Evolutionary conservation across 257 asterid genomes (phyloP).

Genomic region (Solanum clarkiae): DNA sequence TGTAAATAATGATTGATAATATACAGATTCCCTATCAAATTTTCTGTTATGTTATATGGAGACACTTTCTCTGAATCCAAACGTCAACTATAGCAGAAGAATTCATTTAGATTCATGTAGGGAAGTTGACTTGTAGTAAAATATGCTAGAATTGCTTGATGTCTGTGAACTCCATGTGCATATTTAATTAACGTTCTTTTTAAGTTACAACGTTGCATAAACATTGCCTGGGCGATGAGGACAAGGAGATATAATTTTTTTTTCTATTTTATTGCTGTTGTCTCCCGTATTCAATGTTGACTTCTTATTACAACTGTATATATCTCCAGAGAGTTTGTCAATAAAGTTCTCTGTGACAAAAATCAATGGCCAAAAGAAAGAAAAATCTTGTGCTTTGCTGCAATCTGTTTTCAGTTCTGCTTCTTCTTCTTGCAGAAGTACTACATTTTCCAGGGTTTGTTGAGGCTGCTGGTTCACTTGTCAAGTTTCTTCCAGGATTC

Average conservation of each 20-base stretch:
- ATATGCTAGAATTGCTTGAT: not conserved
- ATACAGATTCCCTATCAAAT: not conserved
- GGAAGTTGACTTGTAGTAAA: not conserved
- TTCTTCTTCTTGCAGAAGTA: not conserved
- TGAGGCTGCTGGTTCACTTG: not conserved
- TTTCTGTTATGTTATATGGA: not conserved
- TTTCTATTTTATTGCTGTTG: not conserved
- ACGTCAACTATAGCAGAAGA: not conserved
- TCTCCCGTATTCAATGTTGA: not conserved
- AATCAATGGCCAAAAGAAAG: not conserved
- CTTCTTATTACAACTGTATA: not conserved
- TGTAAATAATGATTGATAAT: too few species aligned
- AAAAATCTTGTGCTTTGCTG: not conserved
- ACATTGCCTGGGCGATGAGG: not conserved
- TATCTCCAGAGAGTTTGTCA: not conserved
- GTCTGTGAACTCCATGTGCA: not conserved
- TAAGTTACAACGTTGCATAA: not conserved
- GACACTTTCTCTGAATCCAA: not conserved
- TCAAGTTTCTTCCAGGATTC: slow-evolving; percentile 17
- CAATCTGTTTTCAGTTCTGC: not conserved
- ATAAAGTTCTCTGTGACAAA: not conserved
- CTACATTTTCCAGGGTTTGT: not conserved
- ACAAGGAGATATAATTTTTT: not conserved
- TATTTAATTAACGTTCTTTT: not conserved
- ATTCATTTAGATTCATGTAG: not conserved